These are phyloP conservation scores for Quercus rubra DNA, from an alignment of 306 rosid species.

Conservation along the genomic window DNA sequence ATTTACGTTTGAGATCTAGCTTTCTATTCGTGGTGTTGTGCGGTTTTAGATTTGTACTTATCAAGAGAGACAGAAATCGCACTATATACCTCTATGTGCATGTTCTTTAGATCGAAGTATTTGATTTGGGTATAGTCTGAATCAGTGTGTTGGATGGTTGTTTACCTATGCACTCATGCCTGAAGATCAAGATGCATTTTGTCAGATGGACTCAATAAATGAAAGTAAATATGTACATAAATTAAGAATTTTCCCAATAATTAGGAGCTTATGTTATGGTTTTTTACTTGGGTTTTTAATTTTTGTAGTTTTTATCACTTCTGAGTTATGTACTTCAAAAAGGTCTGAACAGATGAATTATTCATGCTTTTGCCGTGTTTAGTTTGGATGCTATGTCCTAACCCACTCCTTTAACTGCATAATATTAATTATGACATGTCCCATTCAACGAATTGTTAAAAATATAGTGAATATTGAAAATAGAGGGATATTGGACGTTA, in stretches of 20 bases:
- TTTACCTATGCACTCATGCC: not conserved
- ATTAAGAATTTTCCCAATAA: not conserved
- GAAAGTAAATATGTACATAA: not conserved
- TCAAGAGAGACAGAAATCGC: not conserved
- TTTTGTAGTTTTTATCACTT: not conserved
- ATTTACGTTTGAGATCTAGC: not conserved
- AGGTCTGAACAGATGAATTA: not conserved
- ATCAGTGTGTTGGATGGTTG: not conserved
- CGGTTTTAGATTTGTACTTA: not conserved
- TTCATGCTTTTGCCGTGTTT: not conserved
- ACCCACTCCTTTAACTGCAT: not conserved
- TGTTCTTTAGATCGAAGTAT: not conserved
- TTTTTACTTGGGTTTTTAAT: not conserved
- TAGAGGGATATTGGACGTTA: not conserved
- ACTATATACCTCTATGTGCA: not conserved
- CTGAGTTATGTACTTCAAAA: not conserved
- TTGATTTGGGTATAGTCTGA: not conserved
- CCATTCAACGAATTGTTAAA: not conserved
- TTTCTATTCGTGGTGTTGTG: not conserved
- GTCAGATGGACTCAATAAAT: not conserved
- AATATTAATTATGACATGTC: not conserved
- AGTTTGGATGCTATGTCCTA: not conserved
- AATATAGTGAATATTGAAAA: not conserved
- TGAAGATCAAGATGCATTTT: not conserved
- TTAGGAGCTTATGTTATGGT: not conserved